These are phyloP conservation scores for Penicillium subrubescens DNA, from an alignment of 495 filamentous ascomycete species.

Conservation along the genomic window DNA sequence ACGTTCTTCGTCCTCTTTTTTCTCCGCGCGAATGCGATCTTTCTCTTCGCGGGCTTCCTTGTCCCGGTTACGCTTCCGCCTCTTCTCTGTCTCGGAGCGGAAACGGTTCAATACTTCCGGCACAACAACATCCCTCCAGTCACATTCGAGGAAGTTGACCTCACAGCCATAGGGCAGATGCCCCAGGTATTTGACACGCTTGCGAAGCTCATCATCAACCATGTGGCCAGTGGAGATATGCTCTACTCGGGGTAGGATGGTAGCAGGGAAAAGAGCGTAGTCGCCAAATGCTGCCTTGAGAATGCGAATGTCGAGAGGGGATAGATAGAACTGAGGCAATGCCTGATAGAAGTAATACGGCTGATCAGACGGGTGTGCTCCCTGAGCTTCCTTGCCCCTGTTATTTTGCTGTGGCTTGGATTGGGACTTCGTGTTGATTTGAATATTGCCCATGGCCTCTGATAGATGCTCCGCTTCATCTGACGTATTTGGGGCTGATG, in stretches of 20 bases:
- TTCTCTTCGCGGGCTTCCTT: conserved; percentile 91
- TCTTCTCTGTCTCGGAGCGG: conserved; percentile 71
- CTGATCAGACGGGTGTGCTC: conserved; percentile 37
- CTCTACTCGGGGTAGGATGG: conserved; percentile 87
- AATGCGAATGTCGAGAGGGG: conserved; percentile 92
- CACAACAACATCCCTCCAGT: conserved; percentile 90
- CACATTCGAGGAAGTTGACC: conserved; percentile 91
- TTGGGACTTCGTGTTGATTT: conserved; percentile 20
- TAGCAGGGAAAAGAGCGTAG: conserved; percentile 82
- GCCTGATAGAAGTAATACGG: conserved; percentile 87
- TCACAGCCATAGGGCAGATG: conserved; percentile 93
- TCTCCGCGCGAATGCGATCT: conserved; percentile 84
- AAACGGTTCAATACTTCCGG: conserved; percentile 76
- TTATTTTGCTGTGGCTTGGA: conserved; percentile 29
- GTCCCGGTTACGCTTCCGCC: conserved; percentile 78
- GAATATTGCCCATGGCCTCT: conserved; percentile 30
- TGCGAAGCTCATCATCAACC: conserved; percentile 85
- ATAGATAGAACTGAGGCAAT: conserved; percentile 87
- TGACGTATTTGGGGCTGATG: conserved; percentile 17
- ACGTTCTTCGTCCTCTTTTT: conserved; percentile 68
- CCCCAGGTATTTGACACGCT: conserved; percentile 84
- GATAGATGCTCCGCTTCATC: conserved; percentile 32
- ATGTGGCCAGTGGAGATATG: conserved; percentile 89
- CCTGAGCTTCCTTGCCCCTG: conserved; percentile 32
- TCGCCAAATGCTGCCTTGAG: conserved; percentile 86